phyloP scores from a whole-genome alignment of 2,329 filamentous ascomycete species.

The Monilinia fructicola region DNA sequence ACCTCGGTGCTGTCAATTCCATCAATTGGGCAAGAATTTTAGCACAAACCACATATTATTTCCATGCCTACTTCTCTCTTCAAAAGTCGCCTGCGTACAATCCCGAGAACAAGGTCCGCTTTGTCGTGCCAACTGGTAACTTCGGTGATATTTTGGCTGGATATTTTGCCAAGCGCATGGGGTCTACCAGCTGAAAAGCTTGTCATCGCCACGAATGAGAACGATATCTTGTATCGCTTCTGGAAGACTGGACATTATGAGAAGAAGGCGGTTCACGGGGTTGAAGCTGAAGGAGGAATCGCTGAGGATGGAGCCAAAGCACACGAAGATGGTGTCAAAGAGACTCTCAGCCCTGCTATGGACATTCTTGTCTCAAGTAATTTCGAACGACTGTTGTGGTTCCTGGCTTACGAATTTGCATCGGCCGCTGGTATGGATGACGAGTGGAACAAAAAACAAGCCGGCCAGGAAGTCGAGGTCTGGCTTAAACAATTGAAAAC shows the following conservation, averaged over 20 bases:
- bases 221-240: slow-evolving; percentile 95
- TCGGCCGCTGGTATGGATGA: slow-evolving; percentile 59
- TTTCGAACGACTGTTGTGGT: slow-evolving; percentile 95
- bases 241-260: slow-evolving; percentile 88
- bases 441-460: slow-evolving; percentile 65
- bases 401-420: slow-evolving; percentile 74
- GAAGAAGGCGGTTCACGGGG: slow-evolving; percentile 68
- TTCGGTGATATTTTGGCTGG: slow-evolving; percentile 94
- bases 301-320: slow-evolving; percentile 58
- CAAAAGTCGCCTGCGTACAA: slow-evolving; percentile 60
- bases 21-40: slow-evolving; percentile 97
- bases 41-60: slow-evolving; percentile 96
- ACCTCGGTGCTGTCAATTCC: slow-evolving; percentile 90
- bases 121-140: slow-evolving; percentile 92
- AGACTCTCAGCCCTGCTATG: slow-evolving; percentile 94
- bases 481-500: slow-evolving; percentile 83
- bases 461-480: slow-evolving; percentile 70
- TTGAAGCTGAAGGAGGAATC: slow-evolving; percentile 55
- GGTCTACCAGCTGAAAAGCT: slow-evolving; percentile 85
- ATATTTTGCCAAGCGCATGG: slow-evolving; percentile 90
- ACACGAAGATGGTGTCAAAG: slow-evolving; percentile 74
- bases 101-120: slow-evolving; percentile 69
- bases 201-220: slow-evolving; percentile 92
- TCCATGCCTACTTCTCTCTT: slow-evolving; percentile 88
- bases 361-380: slow-evolving; percentile 96